Percentiles rank a stretch among this genome's conserved stretches.
Evolutionary conservation across 2,329 filamentous ascomycete genomes (phyloP).

Genomic region (Cladosporium austrohemisphaericum): DNA sequence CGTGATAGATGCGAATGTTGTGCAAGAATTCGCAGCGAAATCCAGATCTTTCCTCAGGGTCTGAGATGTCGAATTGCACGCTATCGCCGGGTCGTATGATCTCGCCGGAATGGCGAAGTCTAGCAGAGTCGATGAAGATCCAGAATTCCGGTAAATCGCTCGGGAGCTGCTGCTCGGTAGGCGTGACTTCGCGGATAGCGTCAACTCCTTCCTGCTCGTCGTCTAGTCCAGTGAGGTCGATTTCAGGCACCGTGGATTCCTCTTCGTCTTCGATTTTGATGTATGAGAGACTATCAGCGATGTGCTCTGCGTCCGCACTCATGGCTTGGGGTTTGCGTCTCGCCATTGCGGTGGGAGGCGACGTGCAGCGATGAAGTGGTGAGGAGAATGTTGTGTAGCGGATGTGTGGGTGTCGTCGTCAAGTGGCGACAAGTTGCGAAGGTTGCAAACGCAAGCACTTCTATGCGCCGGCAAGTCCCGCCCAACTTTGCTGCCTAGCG

Average conservation of each 20-base stretch:
- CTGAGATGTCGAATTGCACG: constrained; percentile 35
- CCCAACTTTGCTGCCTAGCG: not conserved
- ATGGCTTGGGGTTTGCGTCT: too few species aligned
- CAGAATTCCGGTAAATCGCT: not conserved
- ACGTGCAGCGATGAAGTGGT: too few species aligned
- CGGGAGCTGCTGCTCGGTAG: not conserved
- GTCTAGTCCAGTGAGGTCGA: not conserved
- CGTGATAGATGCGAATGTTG: constrained; percentile 36
- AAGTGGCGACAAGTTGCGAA: too few species aligned
- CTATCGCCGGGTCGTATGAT: constrained; percentile 11
- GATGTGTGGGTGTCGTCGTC: not conserved
- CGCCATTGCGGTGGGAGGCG: too few species aligned
- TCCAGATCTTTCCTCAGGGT: too few species aligned
- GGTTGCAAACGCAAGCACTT: too few species aligned
- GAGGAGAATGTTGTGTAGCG: too few species aligned
- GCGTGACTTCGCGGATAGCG: not conserved
- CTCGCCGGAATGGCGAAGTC: not conserved
- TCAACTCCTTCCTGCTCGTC: not conserved
- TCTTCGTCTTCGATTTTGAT: constrained; percentile 15
- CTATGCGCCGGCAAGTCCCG: too few species aligned
- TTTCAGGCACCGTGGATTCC: not conserved
- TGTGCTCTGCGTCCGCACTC: not conserved
- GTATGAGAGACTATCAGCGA: not conserved
- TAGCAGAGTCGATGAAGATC: not conserved
- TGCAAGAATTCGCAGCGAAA: constrained; percentile 38